Evolutionary conservation across 192 early-diverging fungal genomes (phyloP).

Genomic region (Backusella macrospora): DNA sequence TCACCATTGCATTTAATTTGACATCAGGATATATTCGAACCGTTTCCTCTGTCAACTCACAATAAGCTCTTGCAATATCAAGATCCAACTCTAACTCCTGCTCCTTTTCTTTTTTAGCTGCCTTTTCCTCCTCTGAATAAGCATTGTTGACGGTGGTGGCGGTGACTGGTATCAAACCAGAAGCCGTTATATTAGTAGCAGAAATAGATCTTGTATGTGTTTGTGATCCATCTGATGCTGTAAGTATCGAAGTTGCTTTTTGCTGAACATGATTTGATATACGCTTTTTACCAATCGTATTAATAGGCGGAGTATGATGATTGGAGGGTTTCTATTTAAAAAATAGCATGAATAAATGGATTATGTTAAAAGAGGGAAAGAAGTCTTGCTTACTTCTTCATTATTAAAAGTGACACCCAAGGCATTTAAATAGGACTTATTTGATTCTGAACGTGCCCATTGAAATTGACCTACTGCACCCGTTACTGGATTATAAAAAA

Average conservation of each 20-base stretch:
- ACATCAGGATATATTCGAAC: conserved; percentile 51
- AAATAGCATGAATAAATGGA: neutral
- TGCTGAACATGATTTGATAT: neutral
- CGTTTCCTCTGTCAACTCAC: conserved; percentile 49
- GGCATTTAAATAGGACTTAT: conserved; percentile 37
- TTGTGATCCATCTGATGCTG: conserved; percentile 1
- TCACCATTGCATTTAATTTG: conserved; percentile 54
- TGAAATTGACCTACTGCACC: conserved; percentile 47
- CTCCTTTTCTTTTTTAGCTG: conserved; percentile 19
- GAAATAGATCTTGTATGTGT: neutral
- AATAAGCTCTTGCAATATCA: conserved; percentile 46
- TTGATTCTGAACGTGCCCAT: conserved; percentile 43
- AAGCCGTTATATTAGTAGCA: neutral
- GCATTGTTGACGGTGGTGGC: too few species aligned
- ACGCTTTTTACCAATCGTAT: neutral
- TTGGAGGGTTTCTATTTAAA: conserved; percentile 9
- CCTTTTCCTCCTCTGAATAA: neutral
- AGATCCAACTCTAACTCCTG: conserved; percentile 43
- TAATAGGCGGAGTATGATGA: conserved; percentile 7
- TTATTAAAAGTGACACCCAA: conserved; percentile 39
- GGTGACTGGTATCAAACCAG: too few species aligned
- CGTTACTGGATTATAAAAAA: conserved; percentile 45
- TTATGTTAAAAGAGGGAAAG: neutral
- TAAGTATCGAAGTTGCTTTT: neutral
- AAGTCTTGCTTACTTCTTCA: conserved; percentile 24